Conservation (phyloP, 495 filamentous ascomycete genomes). For the Lasiosphaeris hirsuta region DNA sequence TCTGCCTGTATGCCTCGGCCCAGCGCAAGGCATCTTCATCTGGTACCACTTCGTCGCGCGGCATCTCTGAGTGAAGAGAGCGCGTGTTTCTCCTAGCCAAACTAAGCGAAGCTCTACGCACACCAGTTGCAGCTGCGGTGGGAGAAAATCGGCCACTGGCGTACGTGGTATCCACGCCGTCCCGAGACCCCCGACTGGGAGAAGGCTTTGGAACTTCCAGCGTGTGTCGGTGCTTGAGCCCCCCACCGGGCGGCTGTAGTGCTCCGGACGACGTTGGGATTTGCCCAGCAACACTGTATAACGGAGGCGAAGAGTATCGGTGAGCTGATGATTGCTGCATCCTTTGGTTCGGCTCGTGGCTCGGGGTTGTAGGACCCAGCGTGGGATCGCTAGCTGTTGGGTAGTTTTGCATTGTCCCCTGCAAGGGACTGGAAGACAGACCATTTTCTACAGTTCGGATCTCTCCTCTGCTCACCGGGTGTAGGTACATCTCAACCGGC, state of each 20-base stretch:
- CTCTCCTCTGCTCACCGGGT: conserved; percentile 31
- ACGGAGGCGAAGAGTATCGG: conserved; percentile 73
- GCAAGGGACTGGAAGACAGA: conserved; percentile 7
- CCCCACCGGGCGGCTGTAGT: conserved; percentile 41
- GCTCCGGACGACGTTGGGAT: conserved; percentile 42
- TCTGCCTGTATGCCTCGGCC: conserved; percentile 89
- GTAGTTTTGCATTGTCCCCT: background rate
- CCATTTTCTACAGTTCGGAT: conserved; percentile 29
- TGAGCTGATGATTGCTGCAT: conserved; percentile 47
- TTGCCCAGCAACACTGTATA: conserved; percentile 44
- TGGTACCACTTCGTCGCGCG: conserved; percentile 75
- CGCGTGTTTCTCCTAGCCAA: conserved; percentile 77
- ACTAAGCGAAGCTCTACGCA: conserved; percentile 74
- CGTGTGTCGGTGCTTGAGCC: conserved; percentile 80
- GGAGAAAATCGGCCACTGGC: conserved; percentile 85
- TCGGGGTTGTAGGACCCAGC: conserved; percentile 41
- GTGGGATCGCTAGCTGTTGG: conserved; percentile 23
- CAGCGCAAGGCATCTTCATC: conserved; percentile 87
- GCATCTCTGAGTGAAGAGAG: conserved; percentile 78
- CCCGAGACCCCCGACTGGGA: conserved; percentile 47
- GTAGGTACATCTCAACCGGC: conserved; percentile 33
- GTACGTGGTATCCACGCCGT: conserved; percentile 61
- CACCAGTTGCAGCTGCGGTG: conserved; percentile 49
- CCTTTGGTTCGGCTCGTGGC: conserved; percentile 38
- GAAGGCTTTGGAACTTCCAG: conserved; percentile 73